Evolutionary conservation across 2,329 filamentous ascomycete species (phyloP).

Genomic region (Apiospora marii): DNA sequence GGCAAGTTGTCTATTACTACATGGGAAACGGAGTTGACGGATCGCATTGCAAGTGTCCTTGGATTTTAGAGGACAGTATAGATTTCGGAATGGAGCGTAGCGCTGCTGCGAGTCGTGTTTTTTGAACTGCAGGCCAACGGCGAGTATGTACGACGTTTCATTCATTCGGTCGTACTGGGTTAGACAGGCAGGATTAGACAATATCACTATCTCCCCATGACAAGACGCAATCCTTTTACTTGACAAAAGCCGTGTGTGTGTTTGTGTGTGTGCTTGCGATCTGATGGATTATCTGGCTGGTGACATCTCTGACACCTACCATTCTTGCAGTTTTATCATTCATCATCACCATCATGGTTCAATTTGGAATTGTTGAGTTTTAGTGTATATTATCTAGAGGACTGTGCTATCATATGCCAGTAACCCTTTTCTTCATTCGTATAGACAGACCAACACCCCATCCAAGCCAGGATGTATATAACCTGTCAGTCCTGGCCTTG

Average conservation of each 20-base stretch:
- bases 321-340: neutral
- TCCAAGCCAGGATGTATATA: neutral
- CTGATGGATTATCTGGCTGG: neutral
- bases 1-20: neutral
- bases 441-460: constrained; percentile 1
- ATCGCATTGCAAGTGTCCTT: neutral
- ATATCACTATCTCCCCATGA: neutral
- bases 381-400: constrained; percentile 12
- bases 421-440: neutral
- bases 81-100: neutral
- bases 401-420: constrained; percentile 13
- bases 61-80: constrained; percentile 1
- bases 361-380: neutral
- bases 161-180: neutral
- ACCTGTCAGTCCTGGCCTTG: neutral
- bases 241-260: neutral
- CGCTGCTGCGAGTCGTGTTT: neutral
- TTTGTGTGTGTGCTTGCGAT: neutral
- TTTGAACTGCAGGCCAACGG: neutral
- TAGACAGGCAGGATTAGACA: constrained; percentile 13
- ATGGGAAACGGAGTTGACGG: constrained; percentile 14
- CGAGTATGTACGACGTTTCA: neutral
- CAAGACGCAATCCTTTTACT: neutral
- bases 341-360: neutral
- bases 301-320: neutral